Evolutionary conservation across 305 asterid genomes (phyloP), one percentile per base, ranked within the genome.

Genomic region (Petunia hybrid): DNA sequence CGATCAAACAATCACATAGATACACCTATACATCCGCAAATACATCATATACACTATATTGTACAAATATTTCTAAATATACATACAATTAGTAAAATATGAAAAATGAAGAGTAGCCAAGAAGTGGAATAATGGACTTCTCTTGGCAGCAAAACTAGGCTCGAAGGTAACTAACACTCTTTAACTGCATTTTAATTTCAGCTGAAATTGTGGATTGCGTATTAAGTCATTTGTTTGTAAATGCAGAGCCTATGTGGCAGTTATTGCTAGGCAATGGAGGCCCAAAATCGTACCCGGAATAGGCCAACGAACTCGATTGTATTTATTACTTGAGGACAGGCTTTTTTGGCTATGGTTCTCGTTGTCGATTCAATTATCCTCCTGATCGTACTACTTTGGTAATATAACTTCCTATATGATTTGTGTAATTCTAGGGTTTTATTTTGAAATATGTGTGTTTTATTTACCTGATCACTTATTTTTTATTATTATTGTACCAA

Each of bases 281-380:
- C 73, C 83, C 91, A 41, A 91, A 89, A 80, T 82, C 95, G 41
- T 94, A 93, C 87, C 98, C 98, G 5, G 97, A 93, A 84, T 83
- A 97, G 90, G 92, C 95, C 66, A 90, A 85, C 68, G 95, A 89
- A 89, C 92, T 91, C 74, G 93, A 93, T 87, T 96, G 99, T 87
- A 90, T 88, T 80, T 91, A 97, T 88, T 97, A 91, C 85, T 79
- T 97, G 88, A 91, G 93, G 92, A 94, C 97, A 53, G 98, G 98
- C 4, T 89, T 87, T 82, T 97, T 98, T 83, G 98, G 98, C 13
- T 97, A 88, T 81, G 98, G 98, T 79, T 81, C 91, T 82, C 90
- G 97, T 66, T 97, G 99, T 88, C 97, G 98, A 83, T 94, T 92
- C 89, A 97, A 94, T 90, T 98, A 97, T 84, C 99, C 99, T 35